Conservation (phyloP, 192 early-diverging fungal species). For the Kappamyces sp. region DNA sequence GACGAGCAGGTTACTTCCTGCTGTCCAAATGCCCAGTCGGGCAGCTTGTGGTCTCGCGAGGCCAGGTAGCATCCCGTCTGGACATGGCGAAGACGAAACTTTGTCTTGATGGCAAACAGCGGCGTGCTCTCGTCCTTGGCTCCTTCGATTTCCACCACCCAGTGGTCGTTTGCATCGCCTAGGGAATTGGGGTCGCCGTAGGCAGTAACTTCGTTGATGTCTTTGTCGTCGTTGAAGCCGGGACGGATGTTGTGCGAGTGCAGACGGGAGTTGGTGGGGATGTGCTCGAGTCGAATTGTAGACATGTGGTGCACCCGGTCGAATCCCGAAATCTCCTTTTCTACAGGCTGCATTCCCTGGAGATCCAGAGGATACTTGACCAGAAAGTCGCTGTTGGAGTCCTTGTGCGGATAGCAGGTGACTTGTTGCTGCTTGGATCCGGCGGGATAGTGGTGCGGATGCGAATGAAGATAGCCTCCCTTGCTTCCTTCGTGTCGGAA, state of each 20-base stretch:
- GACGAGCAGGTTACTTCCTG: slow-evolving; percentile 90
- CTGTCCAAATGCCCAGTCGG: slow-evolving; percentile 87
- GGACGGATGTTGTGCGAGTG: slow-evolving; percentile 40
- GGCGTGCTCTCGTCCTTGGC: slow-evolving; percentile 49
- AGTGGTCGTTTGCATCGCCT: slow-evolving; percentile 91
- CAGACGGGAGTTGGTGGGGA: slow-evolving; percentile 30
- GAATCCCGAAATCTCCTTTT: slow-evolving; percentile 22
- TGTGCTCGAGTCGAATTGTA: slow-evolving; percentile 64
- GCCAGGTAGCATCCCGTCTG: slow-evolving; percentile 73
- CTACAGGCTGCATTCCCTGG: slow-evolving; percentile 24
- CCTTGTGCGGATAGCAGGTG: slow-evolving; percentile 46
- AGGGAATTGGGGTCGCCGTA: slow-evolving; percentile 35
- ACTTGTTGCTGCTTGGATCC: slow-evolving; percentile 74
- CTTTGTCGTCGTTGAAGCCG: slow-evolving; percentile 34
- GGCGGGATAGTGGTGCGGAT: slow-evolving; percentile 53
- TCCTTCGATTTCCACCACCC: slow-evolving; percentile 73
- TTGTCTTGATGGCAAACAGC: slow-evolving; percentile 50
- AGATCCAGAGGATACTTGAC: slow-evolving; percentile 42
- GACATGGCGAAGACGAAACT: slow-evolving; percentile 71
- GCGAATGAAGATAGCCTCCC: slow-evolving; percentile 76
- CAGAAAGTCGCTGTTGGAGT: slow-evolving; percentile 74
- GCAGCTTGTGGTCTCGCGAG: slow-evolving; percentile 66
- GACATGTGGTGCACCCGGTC: slow-evolving; percentile 58
- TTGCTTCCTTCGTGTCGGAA: slow-evolving; percentile 64
- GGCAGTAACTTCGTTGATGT: slow-evolving; percentile 43